These are phyloP conservation scores for Ophiostoma triangulosporum DNA, from an alignment of 2,329 filamentous ascomycete genomes.

Conservation along the genomic window DNA sequence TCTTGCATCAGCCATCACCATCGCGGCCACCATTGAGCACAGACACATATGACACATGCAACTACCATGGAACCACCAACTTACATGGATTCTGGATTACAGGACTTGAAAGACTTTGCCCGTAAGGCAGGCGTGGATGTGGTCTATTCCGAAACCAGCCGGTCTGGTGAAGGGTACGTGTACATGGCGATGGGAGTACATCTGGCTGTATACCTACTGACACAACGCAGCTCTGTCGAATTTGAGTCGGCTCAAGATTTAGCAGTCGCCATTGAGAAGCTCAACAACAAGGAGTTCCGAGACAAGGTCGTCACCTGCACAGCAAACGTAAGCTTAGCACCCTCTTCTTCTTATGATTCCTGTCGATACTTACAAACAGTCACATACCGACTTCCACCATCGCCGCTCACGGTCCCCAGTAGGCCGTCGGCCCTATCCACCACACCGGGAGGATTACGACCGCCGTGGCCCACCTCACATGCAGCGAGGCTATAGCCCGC, in stretches of 20 bases:
- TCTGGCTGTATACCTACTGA: no score
- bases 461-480: constrained; percentile 57
- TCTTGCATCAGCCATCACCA: not conserved
- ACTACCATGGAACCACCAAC: constrained; percentile 27
- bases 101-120: constrained; percentile 99
- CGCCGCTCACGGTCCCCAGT: constrained; percentile 68
- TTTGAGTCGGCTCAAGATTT: constrained; percentile 89
- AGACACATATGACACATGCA: constrained; percentile 1
- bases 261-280: constrained; percentile 83
- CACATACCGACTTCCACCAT: constrained; percentile 61
- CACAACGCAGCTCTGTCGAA: constrained; percentile 68
- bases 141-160: constrained; percentile 91
- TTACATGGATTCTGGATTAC: constrained; percentile 68
- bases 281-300: constrained; percentile 89
- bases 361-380: constrained; percentile 32
- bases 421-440: constrained; percentile 46
- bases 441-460: constrained; percentile 63
- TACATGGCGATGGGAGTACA: no score
- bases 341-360: constrained; percentile 3
- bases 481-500: constrained; percentile 57
- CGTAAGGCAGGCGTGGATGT: constrained; percentile 94
- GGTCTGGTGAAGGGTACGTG: constrained; percentile 82
- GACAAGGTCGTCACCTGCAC: constrained; percentile 73
- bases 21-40: not conserved
- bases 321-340: constrained; percentile 56